Base-by-base conservation (phyloP, 2,329 filamentous ascomycete species). In the Drechslerella dactyloides region DNA sequence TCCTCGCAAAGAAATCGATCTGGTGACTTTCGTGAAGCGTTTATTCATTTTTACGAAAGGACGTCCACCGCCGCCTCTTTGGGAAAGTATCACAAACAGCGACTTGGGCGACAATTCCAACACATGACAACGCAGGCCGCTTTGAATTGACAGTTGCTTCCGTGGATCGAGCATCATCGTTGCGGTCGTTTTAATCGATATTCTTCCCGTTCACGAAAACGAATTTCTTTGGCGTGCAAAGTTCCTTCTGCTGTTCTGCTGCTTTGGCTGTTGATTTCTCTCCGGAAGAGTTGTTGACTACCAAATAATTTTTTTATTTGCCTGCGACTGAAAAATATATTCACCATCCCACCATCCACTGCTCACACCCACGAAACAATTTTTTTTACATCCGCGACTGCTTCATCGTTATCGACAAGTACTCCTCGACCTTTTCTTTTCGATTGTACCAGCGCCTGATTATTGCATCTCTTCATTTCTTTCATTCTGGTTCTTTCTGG, bases 211-310 rank as follows among this genome's bases (percentile, higher is more conserved):
- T 65, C 51, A 65, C 60, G 51, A 72, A 72, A 65, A 60, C 68
- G 55, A 53, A 35, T 72, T 65, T 53, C 60, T 44, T 64, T 70
- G 30, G 15, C n/a, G 24, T 23, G 23, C 33, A 21, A 59, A 30
- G 27, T 35, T 50, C 61, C 55, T 59, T 35, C 19, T 15, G 8
- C 50, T 58, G 35, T 40, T 56, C 54, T 35, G 35, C 56, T 61
- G n/a, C 24, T 57, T 65, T 59, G 44, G 60, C 60, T 53, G 60
- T 65, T 54, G 33, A 72, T 72, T 52, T 72, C 68, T 72, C 68
- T 72, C 68, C 37, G 68, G 68, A 60, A 72, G 68, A 72, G 68
- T 72, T 61, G 56, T 70, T 64, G 21, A 37, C 68, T 50, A 27
- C 60, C 50, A 21, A 33, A 37, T 50, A 27, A 52, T 48, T 37